A percentile compares a stretch with the other conserved stretches of the same genome.
Conservation (phyloP, 1,284 basidiomycete genomes). For the Leccinum fuscescens region DNA sequence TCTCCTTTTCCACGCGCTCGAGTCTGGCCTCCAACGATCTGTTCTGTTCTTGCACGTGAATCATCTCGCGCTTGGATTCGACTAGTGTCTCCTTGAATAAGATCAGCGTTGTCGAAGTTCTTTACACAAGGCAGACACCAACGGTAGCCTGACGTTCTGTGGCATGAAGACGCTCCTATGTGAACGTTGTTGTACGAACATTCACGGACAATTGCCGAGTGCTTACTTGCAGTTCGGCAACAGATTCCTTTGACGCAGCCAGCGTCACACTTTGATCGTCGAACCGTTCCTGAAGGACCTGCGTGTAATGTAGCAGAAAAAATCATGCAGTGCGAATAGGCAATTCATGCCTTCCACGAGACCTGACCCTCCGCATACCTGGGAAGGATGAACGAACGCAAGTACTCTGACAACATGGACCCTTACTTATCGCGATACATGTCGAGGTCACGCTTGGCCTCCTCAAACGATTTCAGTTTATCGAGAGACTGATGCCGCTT, state of each 20-base stretch:
- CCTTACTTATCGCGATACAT: conserved; percentile 28
- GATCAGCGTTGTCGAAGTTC: conserved; percentile 3
- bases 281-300: conserved; percentile 60
- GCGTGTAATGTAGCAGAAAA: conserved; percentile 3
- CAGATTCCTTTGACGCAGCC: conserved; percentile 50
- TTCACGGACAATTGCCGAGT: neutral
- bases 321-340: neutral
- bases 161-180: conserved; percentile 22
- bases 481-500: conserved; percentile 24
- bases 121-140: conserved; percentile 2
- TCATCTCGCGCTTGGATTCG: conserved; percentile 18
- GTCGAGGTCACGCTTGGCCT: conserved; percentile 21
- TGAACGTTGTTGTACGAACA: neutral
- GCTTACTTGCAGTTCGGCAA: conserved; percentile 52
- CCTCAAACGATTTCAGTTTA: conserved; percentile 24
- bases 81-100: conserved; percentile 18
- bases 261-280: conserved; percentile 54
- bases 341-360: conserved; percentile 29
- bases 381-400: conserved; percentile 1
- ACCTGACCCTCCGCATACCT: conserved; percentile 33
- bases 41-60: conserved; percentile 26
- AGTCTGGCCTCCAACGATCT: conserved; percentile 15
- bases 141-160: conserved; percentile 19
- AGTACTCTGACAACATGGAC: neutral
- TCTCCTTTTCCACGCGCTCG: conserved; percentile 13